Base-by-base conservation (phyloP, 164 flowering plant genomes). In the Echeveria elegans region DNA sequence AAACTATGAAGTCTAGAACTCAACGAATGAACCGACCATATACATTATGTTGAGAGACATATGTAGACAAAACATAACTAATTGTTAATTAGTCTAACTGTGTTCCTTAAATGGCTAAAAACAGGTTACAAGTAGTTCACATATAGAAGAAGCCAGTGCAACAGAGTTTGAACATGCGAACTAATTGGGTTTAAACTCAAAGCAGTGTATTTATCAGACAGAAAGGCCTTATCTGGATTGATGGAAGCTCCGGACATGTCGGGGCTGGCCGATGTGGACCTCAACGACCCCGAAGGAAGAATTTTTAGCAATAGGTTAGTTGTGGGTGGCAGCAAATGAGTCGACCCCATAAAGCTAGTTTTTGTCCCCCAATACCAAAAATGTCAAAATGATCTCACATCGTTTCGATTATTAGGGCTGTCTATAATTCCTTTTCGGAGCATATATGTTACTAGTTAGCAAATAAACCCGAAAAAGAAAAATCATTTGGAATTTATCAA, bases 211-310 rank as follows among this genome's bases (percentile, higher is more conserved):
- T 21, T 52, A 52, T 52, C 58, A 52, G 58, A 52, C 58, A 52
- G 21, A 52, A 52, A 52, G 14, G 58, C 28, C 14, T 52, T 8
- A 52, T 52, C 58, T 52, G 58, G 58, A 52, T 52, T 52, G 58
- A 52, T 52, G 58, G 58, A 52, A 48, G 26, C 56, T 53, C 29
- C 59, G 60, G 60, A 53, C 60, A 53, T 53, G 61, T 56, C 61
- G 61, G 61, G 61, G 61, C 61, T 56, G 61, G 61, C 61, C 32
- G 61, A 56, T 56, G 61, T 56, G 32, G 61, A 56, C 58, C 28
- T 52, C 58, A 43, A 11, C 47, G 26, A 48, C 28, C 56, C 24
- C 28, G 11, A 52, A 23, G 10, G 58, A 52, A 52, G 58, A 52
- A 52, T 52, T 52, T 52, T 52, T 11, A 24, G 58, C 58, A 6